These are phyloP conservation scores for Zarea fungicola DNA, from an alignment of 2,329 filamentous ascomycete species.

Conservation along the genomic window DNA sequence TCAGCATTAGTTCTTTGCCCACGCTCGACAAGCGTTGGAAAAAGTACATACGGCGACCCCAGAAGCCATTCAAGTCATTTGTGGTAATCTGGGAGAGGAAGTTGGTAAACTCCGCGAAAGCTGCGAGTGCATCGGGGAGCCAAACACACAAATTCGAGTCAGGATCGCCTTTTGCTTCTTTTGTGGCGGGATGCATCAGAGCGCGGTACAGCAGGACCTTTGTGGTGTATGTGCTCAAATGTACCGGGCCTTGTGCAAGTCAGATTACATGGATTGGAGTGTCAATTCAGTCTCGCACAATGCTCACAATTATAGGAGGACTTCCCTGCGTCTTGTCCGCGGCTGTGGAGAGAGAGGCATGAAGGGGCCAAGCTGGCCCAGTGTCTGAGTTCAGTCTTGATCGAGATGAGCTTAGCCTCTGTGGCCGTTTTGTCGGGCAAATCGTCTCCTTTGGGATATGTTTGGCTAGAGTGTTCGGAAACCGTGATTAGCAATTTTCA, in stretches of 20 bases:
- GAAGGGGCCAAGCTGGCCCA: too few relatives aligned
- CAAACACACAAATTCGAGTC: slow-evolving; percentile 31
- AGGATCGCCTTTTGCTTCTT: slow-evolving; percentile 31
- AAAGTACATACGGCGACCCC: slow-evolving; percentile 39
- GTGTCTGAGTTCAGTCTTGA: too few relatives aligned
- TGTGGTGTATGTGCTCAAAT: slow-evolving; percentile 37
- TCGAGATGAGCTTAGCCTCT: too few relatives aligned
- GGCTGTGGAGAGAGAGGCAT: too few relatives aligned
- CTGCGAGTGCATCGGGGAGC: slow-evolving; percentile 28
- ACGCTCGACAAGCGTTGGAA: slow-evolving; percentile 4
- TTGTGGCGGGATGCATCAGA: slow-evolving; percentile 41
- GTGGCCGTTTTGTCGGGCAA: too few relatives aligned
- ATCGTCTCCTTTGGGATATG: too few relatives aligned
- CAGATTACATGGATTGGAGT: too few relatives aligned
- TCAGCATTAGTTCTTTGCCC: too few relatives aligned
- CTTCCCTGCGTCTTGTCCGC: slow-evolving; percentile 24
- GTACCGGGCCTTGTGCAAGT: slow-evolving; percentile 28
- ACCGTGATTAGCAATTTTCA: slow-evolving; percentile 5
- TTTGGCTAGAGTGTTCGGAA: slow-evolving; percentile 11
- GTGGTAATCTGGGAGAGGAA: slow-evolving; percentile 33
- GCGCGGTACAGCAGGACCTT: slow-evolving; percentile 38
- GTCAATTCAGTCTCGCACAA: too few relatives aligned
- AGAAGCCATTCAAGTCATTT: slow-evolving; percentile 36
- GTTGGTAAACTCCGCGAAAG: slow-evolving; percentile 32
- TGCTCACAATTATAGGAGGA: neutral